These are phyloP conservation scores for Hibiscus syriacus DNA, from an alignment of 345 rosid species.

Conservation along the genomic window DNA sequence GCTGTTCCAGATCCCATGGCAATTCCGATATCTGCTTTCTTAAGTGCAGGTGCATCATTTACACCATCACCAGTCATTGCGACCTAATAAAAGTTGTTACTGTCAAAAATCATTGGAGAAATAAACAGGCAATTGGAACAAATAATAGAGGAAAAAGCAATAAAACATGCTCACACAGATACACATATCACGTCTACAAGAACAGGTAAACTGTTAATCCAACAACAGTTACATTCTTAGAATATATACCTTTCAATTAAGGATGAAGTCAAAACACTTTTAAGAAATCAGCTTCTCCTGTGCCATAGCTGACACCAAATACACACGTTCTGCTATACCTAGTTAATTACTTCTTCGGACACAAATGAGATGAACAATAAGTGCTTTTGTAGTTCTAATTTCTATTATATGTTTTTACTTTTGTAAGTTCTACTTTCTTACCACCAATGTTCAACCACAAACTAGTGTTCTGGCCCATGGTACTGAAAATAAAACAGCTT, in stretches of 20 bases:
- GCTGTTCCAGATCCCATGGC: constrained; percentile 99
- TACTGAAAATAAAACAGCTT: neutral
- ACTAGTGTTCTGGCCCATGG: neutral
- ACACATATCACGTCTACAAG: neutral
- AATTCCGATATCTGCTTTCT: constrained; percentile 96
- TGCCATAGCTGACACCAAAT: neutral
- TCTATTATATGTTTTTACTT: neutral
- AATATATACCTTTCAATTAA: neutral
- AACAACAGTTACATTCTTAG: neutral
- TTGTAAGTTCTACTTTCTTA: neutral
- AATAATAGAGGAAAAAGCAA: neutral
- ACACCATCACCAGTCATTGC: constrained; percentile 99
- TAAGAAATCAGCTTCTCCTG: neutral
- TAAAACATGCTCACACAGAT: neutral
- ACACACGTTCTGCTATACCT: neutral
- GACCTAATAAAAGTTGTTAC: constrained; percentile 43
- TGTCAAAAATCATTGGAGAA: constrained; percentile 10
- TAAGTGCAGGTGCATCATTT: constrained; percentile 97
- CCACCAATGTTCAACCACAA: neutral
- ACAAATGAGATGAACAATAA: neutral
- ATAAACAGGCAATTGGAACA: neutral
- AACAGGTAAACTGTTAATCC: neutral
- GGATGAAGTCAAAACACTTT: neutral
- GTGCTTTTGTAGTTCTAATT: neutral
- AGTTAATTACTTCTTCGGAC: neutral